Evolutionary conservation across 2,329 filamentous ascomycete genomes (phyloP), one percentile per base, ranked within the genome.

Genomic region (Tricladium varicosporioides): DNA sequence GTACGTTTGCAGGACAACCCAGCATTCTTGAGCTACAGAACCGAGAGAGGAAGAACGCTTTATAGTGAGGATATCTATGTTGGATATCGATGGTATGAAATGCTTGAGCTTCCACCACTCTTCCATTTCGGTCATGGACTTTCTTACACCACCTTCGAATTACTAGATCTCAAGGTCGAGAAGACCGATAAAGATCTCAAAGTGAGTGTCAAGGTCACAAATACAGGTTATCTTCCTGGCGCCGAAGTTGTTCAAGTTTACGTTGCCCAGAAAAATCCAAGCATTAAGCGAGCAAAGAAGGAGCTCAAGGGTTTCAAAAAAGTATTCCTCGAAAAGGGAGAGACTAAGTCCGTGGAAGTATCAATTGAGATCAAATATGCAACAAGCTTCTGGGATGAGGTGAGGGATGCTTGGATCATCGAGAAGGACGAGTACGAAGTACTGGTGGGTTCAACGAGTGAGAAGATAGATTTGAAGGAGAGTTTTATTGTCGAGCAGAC

Each of bases 1-100:
- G 78, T 77, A 52, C 77, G 78, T 14, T 69, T 87, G 1, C 80
- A 87, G 67, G 86, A 92, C 66, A 91, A 88, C 60, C 89, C 90
- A 1, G 83, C 87, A 0, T 92, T 86, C 73, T 78, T 91, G 65
- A 92, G 91, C 75, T 93, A 86, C 71, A 76, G 80, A 40, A 81
- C 81, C 11, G 88, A 93, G 71, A 84, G 85, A 36, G 83, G 88
- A 46, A 81, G 87, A 56, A 85, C 87, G 0, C 75, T 91, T 1
- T 94, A 93, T 68, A 88, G 88, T 48, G 90, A 94, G 71, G 89
- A 91, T 59, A 77, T 94, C 47, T 93, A 91, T 70, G 78, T 93
- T 40, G 90, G 90, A 2, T 94, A 94, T 74, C 80, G 89, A 18
- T 91, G 86, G 75, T 94, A 91, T 70, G 89, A 94, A 68, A 86